phyloP scores from a whole-genome alignment of 169 alveolate species.

The Plasmodium chabaudi region DNA sequence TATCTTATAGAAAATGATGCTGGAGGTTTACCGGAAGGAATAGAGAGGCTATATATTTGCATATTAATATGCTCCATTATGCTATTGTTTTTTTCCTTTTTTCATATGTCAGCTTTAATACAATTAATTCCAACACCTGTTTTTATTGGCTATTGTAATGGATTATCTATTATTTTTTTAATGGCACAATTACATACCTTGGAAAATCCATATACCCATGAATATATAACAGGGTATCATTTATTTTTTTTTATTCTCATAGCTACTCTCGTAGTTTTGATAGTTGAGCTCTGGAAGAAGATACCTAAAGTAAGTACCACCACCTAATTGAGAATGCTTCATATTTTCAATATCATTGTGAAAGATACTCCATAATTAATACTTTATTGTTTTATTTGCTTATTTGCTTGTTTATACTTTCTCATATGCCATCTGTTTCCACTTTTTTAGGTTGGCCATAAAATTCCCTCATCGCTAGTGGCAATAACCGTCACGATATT shows the following conservation, averaged over 20 bases:
- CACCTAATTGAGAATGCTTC: not conserved
- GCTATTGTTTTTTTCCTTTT: conserved; percentile 80
- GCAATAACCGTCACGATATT: conserved; percentile 82
- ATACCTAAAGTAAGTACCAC: conserved; percentile 42
- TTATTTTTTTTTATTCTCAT: conserved; percentile 53
- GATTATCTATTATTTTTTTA: conserved; percentile 84
- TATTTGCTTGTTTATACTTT: not conserved
- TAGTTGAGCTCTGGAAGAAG: conserved; percentile 70
- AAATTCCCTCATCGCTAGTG: conserved; percentile 83
- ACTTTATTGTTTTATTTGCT: not conserved
- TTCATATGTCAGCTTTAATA: conserved; percentile 84
- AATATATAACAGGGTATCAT: conserved; percentile 78
- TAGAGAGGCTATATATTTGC: conserved; percentile 66
- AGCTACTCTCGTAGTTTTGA: conserved; percentile 55
- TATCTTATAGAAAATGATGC: conserved; percentile 75
- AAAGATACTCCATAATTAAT: not conserved
- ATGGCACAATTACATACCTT: conserved; percentile 87
- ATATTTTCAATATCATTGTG: not conserved
- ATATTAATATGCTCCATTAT: conserved; percentile 82
- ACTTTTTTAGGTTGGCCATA: conserved; percentile 41
- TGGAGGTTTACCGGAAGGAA: conserved; percentile 50
- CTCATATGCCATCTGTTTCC: not conserved
- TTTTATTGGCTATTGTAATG: conserved; percentile 87
- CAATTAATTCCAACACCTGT: conserved; percentile 88
- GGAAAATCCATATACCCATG: conserved; percentile 80